These are phyloP conservation scores for Curvularia eragrostidis DNA, from an alignment of 2,329 filamentous ascomycete species.

Conservation along the genomic window DNA sequence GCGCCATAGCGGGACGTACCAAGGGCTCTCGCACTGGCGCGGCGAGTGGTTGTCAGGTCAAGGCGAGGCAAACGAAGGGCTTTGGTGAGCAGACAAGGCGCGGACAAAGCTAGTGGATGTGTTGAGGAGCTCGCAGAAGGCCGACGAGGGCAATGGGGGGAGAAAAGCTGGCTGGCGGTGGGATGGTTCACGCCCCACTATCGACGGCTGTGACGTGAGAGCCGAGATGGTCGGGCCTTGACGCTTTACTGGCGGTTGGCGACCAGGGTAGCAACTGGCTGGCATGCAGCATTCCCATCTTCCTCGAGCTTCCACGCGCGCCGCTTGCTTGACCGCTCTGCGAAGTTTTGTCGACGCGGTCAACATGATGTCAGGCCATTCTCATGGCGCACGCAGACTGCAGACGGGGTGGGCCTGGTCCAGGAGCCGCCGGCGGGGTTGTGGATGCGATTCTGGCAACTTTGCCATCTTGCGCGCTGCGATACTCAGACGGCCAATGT, in stretches of 20 bases:
- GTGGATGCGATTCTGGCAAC: constrained; percentile 6
- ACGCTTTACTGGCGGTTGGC: constrained; percentile 1
- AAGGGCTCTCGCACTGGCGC: constrained; percentile 12
- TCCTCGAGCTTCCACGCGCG: constrained; percentile 23
- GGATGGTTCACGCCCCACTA: constrained; percentile 23
- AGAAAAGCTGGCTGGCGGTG: constrained; percentile 25
- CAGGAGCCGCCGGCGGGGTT: constrained; percentile 9
- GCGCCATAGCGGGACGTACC: constrained; percentile 5
- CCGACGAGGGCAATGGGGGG: constrained; percentile 17
- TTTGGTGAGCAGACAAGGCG: background rate
- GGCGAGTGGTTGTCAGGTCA: background rate
- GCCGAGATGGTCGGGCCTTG: constrained; percentile 16
- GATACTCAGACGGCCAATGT: constrained; percentile 3
- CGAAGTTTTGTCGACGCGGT: constrained; percentile 17
- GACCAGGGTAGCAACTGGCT: constrained; percentile 13
- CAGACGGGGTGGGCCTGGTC: constrained; percentile 10
- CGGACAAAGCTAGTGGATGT: background rate
- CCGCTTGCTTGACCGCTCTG: constrained; percentile 10
- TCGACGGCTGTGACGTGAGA: constrained; percentile 18
- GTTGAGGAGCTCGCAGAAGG: constrained; percentile 11
- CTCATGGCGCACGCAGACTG: constrained; percentile 13
- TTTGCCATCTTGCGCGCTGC: background rate
- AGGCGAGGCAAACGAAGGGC: background rate
- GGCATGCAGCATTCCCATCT: constrained; percentile 23
- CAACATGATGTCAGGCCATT: constrained; percentile 31